Evolutionary conservation across 768 basidiomycete genomes (phyloP).

Genomic region (Amanita exitialis): DNA sequence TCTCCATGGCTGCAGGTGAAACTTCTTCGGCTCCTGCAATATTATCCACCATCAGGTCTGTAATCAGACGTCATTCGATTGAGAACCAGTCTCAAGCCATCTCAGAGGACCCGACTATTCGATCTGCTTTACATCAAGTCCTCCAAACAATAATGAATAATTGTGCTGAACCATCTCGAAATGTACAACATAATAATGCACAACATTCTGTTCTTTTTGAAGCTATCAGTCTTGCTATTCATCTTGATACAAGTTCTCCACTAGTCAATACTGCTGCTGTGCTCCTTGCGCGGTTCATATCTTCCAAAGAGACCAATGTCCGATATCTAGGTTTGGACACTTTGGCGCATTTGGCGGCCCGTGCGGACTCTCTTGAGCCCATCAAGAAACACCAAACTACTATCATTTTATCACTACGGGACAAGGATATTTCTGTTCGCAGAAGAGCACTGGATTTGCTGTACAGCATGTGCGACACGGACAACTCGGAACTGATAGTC

Average conservation of each 20-base stretch:
- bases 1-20: conserved; percentile 98
- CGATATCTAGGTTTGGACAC: conserved; percentile 96
- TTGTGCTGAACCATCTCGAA: conserved; percentile 81
- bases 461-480: conserved; percentile 99
- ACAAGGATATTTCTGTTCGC: conserved; percentile 96
- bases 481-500: conserved; percentile 93
- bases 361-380: conserved; percentile 81
- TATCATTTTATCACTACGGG: conserved; percentile 88
- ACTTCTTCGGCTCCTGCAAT: conserved; percentile 84
- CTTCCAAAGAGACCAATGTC: conserved; percentile 97
- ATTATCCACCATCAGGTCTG: conserved; percentile 90
- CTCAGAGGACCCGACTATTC: conserved; percentile 76
- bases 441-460: conserved; percentile 89
- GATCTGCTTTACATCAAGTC: conserved; percentile 68
- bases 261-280: conserved; percentile 84
- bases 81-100: conserved; percentile 3
- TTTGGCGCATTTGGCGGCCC: conserved; percentile 95
- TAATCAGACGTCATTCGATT: not conserved
- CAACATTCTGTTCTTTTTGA: conserved; percentile 98
- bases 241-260: conserved; percentile 84
- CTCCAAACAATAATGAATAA: conserved; percentile 88
- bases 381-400: conserved; percentile 95
- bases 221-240: conserved; percentile 93
- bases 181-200: conserved; percentile 98
- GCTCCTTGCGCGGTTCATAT: conserved; percentile 90